Base-by-base conservation (phyloP, 768 basidiomycete genomes). In the Nevesoporus exiguus region DNA sequence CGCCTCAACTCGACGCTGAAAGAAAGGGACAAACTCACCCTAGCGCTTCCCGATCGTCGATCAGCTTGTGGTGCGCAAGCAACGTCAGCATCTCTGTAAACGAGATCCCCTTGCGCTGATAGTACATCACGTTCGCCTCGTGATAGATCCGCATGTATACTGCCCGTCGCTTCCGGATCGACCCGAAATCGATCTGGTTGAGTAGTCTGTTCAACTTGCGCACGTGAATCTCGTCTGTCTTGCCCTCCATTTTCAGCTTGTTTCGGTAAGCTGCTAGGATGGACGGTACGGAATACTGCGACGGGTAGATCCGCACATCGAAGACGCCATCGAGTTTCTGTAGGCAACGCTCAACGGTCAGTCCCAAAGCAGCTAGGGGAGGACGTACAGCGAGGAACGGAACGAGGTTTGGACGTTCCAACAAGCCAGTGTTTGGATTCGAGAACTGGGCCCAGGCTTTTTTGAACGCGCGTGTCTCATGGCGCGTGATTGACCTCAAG, bases 391-490 rank as follows among this genome's bases (percentile, higher is more conserved):
- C 76, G 49, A 98, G 88, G 77, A 98, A 97, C 6, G 79, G 78
- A 15, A 85, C 83, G 56, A 96, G 86, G 31, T 79, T 78, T 25
- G 73, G 72, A 2, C 85, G 84, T 56, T 85, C 82, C 37, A 98
- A 75, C 64, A 86, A 85, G 1, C 93, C 91, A 0, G 88, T 93
- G 51, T 86, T 82, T 9, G 82, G 77, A 54, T 87, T 83, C 22
- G 94, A 86, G 65, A 86, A 91, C 66, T 86, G 81, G 3, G 88
- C 86, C 96, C 96, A 98, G 3, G 90, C 80, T 65, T 93, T 91
- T 76, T 98, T 98, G 80, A 93, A 98, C 1, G 84, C 76, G 31
- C 96, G 85, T 84, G 98, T 96, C 66, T 97, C 88, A 59, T 93
- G 89, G 47, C 96, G 80, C 19, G 86, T 89, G 48, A 98, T 85